Percentiles rank a stretch among this genome's conserved stretches.
Conservation (phyloP, 2,329 filamentous ascomycete genomes). For the Allantophomopsis lycopodina region DNA sequence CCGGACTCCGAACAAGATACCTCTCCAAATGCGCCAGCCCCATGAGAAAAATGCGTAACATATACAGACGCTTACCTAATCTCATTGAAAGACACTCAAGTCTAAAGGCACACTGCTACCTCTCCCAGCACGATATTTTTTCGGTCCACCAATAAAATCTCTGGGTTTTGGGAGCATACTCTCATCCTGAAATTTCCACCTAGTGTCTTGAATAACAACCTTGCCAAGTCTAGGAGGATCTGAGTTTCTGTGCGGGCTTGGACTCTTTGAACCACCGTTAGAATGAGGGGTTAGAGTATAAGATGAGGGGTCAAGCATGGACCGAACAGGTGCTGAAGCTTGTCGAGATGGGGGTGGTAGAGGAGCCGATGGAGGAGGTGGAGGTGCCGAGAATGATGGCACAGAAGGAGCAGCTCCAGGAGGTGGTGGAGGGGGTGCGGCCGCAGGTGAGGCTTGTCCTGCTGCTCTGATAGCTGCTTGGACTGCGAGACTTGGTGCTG, state of each 20-base stretch:
- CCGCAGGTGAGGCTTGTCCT: slow-evolving; percentile 24
- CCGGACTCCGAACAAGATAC: no score
- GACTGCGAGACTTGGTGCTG: slow-evolving; percentile 24
- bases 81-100: slow-evolving; percentile 29
- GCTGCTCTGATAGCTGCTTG: slow-evolving; percentile 30
- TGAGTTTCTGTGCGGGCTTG: slow-evolving; percentile 28
- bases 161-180: slow-evolving; percentile 72
- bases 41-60: no score
- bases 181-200: slow-evolving; percentile 84
- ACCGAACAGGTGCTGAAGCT: slow-evolving; percentile 29
- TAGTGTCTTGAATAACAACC: slow-evolving; percentile 56
- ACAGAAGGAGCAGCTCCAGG: slow-evolving; percentile 14
- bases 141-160: slow-evolving; percentile 60
- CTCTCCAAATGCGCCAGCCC: no score
- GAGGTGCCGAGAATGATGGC: slow-evolving; percentile 22
- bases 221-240: slow-evolving; percentile 20
- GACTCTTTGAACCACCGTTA: slow-evolving; percentile 42
- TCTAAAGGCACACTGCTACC: slow-evolving; percentile 91
- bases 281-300: slow-evolving; percentile 46
- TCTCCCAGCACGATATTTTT: slow-evolving; percentile 77
- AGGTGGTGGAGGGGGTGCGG: slow-evolving; percentile 20
- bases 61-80: no score
- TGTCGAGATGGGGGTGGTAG: slow-evolving; percentile 22
- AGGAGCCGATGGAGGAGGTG: slow-evolving; percentile 23
- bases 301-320: slow-evolving; percentile 60